Conservation (phyloP, 2,329 filamentous ascomycete species). For the Whalleya microplaca region DNA sequence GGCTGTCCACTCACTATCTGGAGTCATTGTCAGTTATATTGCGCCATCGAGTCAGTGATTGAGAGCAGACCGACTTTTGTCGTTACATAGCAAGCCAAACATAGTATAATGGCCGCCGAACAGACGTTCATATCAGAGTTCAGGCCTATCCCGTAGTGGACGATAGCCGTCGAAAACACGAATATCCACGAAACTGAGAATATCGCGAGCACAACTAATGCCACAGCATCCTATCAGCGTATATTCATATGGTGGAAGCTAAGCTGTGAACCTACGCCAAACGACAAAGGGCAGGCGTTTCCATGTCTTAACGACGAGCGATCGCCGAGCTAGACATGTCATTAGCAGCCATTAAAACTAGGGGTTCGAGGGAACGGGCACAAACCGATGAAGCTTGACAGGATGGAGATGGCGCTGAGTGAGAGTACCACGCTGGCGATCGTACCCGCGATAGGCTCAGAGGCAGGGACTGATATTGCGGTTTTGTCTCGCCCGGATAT, state of each 20-base stretch:
- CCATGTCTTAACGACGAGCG: conserved; percentile 44
- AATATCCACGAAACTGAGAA: conserved; percentile 65
- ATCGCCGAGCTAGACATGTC: conserved; percentile 40
- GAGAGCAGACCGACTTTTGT: conserved; percentile 55
- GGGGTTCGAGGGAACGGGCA: background rate
- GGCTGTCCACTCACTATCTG: conserved; percentile 16
- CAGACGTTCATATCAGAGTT: conserved; percentile 56
- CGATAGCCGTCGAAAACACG: conserved; percentile 58
- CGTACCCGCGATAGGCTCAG: conserved; percentile 13
- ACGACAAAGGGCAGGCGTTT: conserved; percentile 45
- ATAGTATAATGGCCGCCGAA: conserved; percentile 62
- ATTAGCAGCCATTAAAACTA: background rate
- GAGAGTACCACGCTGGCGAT: conserved; percentile 20
- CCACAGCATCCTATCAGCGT: background rate
- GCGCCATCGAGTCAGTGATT: background rate
- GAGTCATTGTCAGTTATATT: background rate
- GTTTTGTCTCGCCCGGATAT: conserved; percentile 1
- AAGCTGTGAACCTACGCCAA: conserved; percentile 43
- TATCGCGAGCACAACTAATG: conserved; percentile 61
- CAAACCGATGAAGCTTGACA: conserved; percentile 28
- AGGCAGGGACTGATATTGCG: background rate
- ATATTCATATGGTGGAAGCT: background rate
- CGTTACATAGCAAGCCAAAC: conserved; percentile 64
- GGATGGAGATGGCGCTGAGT: conserved; percentile 17
- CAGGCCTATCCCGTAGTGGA: conserved; percentile 61